Evolutionary conservation across 441 rosid species (phyloP), one percentile per base, ranked within the genome.

Genomic region (Biscutella laevigata): DNA sequence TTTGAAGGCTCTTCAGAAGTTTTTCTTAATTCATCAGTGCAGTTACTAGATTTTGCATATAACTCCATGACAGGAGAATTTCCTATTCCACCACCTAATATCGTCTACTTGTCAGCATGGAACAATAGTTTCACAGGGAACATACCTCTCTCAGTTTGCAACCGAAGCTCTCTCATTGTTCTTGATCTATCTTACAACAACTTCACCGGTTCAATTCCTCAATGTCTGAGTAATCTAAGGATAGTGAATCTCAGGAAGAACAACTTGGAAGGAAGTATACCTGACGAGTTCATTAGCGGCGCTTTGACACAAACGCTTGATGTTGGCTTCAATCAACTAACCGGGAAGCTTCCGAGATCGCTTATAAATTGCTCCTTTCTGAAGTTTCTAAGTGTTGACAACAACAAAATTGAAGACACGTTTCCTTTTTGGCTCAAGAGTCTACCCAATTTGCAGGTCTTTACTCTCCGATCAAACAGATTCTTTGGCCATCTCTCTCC

Each of bases 351-450:
- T 12, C 88, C 94, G 15, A 37, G 10, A 24, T 79, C 88, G 11
- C 39, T 82, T 5, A 41, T 34, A 10, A 74, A 58, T 2, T 88
- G 94, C 71, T 49, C 10, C 0, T 32, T 0, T 39, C 20, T 82
- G 7, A 76, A 77, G 66, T 73, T 82, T 29, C 59, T 87, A 9
- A 60, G 76, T 33, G 25, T 87, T 0, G 86, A 84, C n/a, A 71
- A 64, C 67, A 87, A 84, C 61, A 43, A 22, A 13, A 62, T 84
- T 3, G 36, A 49, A 16, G 96, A 76, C 22, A 6, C 0, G 1
- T 84, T 74, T 63, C 96, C 89, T 28, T 82, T 81, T 45, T 62
- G 64, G 37, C 30, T 84, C 66, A 78, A 68, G 57, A 61, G 6
- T 14, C 2, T 67, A 12, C 35, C 80, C 29, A 74, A 21, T 17